Evolutionary conservation across 148 eudicot genomes (phyloP).

Genomic region (Linanthus parryae): DNA sequence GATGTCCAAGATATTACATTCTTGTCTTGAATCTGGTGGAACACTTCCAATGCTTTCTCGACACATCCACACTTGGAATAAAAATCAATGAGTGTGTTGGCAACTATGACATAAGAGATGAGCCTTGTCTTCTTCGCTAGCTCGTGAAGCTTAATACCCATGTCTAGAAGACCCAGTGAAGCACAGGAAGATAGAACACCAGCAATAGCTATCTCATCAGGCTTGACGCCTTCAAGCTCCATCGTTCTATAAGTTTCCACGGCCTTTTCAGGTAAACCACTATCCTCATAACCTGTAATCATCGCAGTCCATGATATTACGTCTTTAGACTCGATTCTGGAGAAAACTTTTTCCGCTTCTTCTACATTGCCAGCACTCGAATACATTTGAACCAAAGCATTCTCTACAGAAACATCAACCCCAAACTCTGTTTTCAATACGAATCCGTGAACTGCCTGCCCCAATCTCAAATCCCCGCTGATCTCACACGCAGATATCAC

Average conservation of each 20-base stretch:
- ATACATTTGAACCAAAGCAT: conserved; percentile 66
- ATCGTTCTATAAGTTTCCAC: conserved; percentile 55
- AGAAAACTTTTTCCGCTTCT: conserved; percentile 72
- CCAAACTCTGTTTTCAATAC: conserved; percentile 36
- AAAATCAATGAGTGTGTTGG: conserved; percentile 68
- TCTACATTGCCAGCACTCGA: conserved; percentile 51
- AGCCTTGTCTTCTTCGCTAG: conserved; percentile 57
- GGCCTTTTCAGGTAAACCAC: conserved; percentile 59
- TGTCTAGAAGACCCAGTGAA: conserved; percentile 51
- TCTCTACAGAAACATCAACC: conserved; percentile 56
- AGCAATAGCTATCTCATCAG: conserved; percentile 74
- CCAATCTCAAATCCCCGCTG: conserved; percentile 48
- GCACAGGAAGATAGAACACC: conserved; percentile 77
- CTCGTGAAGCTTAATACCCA: conserved; percentile 65
- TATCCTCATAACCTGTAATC: conserved; percentile 77
- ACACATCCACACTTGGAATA: conserved; percentile 71
- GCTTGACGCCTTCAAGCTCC: conserved; percentile 50
- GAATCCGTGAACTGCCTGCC: conserved; percentile 65
- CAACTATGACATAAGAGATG: conserved; percentile 50
- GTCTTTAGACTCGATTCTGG: conserved; percentile 49
- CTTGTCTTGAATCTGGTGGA: conserved; percentile 56
- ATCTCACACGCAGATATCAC: conserved; percentile 78
- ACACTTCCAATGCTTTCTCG: conserved; percentile 76
- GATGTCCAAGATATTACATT: conserved; percentile 84
- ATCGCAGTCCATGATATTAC: conserved; percentile 88